A percentile compares a stretch with the other conserved stretches of the same genome.
Evolutionary conservation across 495 filamentous ascomycete genomes (phyloP).

Genomic region (Podospora pseudoanserina): DNA sequence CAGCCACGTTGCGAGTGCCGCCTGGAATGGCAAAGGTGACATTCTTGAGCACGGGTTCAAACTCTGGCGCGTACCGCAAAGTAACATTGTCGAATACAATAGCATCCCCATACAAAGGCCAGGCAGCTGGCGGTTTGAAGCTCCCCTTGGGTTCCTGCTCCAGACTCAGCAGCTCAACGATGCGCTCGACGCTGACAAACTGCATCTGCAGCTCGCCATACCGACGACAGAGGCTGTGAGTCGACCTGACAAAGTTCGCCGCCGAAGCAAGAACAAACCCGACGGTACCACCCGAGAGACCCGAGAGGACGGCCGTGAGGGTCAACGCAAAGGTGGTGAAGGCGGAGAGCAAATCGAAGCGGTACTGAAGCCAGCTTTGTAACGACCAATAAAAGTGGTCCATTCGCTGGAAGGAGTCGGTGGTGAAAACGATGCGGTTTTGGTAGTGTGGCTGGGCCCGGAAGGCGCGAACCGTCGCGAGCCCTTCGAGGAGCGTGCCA

Average conservation of each 20-base stretch:
- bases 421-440: conserved; percentile 65
- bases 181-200: conserved; percentile 80
- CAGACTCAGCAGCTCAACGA: conserved; percentile 71
- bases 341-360: conserved; percentile 69
- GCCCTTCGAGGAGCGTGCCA: conserved; percentile 70
- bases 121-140: conserved; percentile 64
- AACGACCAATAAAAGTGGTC: conserved; percentile 90
- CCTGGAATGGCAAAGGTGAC: conserved; percentile 67
- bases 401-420: conserved; percentile 84
- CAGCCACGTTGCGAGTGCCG: conserved; percentile 60
- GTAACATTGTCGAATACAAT: conserved; percentile 74
- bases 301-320: conserved; percentile 63
- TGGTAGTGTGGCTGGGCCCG: conserved; percentile 71
- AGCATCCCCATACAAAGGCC: conserved; percentile 65
- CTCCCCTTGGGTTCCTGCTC: conserved; percentile 67
- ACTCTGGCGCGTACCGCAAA: conserved; percentile 70
- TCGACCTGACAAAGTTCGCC: conserved; percentile 60
- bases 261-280: conserved; percentile 71
- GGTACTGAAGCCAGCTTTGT: conserved; percentile 75
- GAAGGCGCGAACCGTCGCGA: conserved; percentile 77
- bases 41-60: conserved; percentile 62
- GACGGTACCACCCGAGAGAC: conserved; percentile 65
- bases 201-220: conserved; percentile 87
- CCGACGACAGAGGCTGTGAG: conserved; percentile 66
- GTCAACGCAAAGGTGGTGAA: conserved; percentile 68